These are phyloP conservation scores for Phlegmacium glaucopus DNA, from an alignment of 768 basidiomycete species.

Conservation along the genomic window DNA sequence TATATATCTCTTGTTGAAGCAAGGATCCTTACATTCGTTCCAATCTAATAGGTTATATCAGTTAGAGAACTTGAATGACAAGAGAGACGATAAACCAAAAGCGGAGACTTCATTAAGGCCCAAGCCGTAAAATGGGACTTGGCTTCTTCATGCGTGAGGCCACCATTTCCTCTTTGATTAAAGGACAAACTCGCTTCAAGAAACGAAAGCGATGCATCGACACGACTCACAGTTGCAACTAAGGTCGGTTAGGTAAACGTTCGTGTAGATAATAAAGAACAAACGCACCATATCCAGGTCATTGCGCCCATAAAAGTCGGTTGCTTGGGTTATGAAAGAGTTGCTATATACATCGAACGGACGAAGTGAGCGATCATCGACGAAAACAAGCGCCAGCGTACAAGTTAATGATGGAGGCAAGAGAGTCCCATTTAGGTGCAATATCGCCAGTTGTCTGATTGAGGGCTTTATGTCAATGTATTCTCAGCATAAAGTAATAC, in stretches of 20 bases:
- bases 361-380: not conserved
- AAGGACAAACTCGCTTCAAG: not conserved
- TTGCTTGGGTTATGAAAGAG: constrained; percentile 61
- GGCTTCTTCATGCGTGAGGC: constrained; percentile 55
- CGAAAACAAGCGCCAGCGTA: constrained; percentile 20
- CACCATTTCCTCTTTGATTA: constrained; percentile 55
- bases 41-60: constrained; percentile 31
- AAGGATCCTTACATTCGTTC: constrained; percentile 44
- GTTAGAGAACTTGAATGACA: not conserved
- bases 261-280: not conserved
- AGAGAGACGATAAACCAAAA: constrained; percentile 33
- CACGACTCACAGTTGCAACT: constrained; percentile 51
- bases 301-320: constrained; percentile 64
- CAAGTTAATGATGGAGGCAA: constrained; percentile 59
- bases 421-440: constrained; percentile 44
- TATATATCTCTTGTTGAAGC: not conserved
- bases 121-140: constrained; percentile 74
- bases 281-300: constrained; percentile 61
- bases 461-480: constrained; percentile 1
- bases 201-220: not conserved
- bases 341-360: constrained; percentile 39
- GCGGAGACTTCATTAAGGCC: constrained; percentile 65
- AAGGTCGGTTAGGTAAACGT: not conserved
- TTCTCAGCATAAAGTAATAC: not conserved
- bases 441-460: constrained; percentile 37